These are phyloP conservation scores for Rhizopus delemar DNA, from an alignment of 371 early-diverging fungal genomes.

Conservation along the genomic window DNA sequence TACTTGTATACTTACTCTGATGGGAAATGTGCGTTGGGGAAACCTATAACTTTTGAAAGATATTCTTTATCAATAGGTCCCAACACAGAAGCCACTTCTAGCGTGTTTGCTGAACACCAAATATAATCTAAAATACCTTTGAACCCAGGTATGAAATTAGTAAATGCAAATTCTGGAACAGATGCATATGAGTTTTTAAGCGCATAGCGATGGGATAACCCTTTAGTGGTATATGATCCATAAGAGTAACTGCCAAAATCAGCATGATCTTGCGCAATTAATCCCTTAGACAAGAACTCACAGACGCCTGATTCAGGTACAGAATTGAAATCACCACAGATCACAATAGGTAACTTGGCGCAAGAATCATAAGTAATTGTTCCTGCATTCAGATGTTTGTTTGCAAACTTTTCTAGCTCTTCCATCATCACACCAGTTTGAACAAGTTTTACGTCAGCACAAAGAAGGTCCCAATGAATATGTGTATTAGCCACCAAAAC, in stretches of 20 bases:
- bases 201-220: constrained; percentile 76
- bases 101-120: constrained; percentile 83
- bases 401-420: constrained; percentile 68
- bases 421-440: constrained; percentile 96
- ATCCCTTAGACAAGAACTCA: constrained; percentile 77
- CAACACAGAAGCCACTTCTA: constrained; percentile 83
- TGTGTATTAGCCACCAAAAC: constrained; percentile 93
- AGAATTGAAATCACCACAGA: constrained; percentile 99
- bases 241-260: constrained; percentile 86
- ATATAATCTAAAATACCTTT: constrained; percentile 97
- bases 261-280: constrained; percentile 74
- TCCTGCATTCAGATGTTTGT: constrained; percentile 46
- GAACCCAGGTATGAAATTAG: constrained; percentile 94
- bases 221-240: constrained; percentile 84
- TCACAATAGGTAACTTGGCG: constrained; percentile 63
- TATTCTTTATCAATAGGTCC: constrained; percentile 87
- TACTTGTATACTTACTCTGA: constrained; percentile 72
- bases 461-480: constrained; percentile 93
- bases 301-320: constrained; percentile 90
- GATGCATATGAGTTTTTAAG: constrained; percentile 84
- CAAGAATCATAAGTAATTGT: constrained; percentile 27
- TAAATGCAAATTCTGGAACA: constrained; percentile 82
- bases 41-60: constrained; percentile 79
- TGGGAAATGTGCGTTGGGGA: constrained; percentile 94
- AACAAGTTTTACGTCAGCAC: constrained; percentile 96